Conservation (phyloP, 495 filamentous ascomycete genomes). For the Aspergillus diversus region DNA sequence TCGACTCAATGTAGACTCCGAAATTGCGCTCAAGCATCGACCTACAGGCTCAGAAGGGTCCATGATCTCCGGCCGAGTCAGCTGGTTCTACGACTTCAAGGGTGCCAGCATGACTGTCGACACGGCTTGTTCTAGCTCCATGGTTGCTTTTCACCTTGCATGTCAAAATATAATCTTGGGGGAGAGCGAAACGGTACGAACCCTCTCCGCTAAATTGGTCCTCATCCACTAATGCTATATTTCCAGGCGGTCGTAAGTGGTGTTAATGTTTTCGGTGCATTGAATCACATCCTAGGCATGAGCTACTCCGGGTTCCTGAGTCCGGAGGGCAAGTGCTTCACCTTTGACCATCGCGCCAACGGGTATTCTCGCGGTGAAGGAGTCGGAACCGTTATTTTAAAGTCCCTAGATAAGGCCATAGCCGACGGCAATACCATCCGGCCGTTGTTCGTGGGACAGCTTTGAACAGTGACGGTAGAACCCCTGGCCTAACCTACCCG, state of each 20-base stretch:
- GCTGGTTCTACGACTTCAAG: constrained; percentile 14
- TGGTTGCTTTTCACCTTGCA: not conserved
- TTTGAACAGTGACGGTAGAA: not conserved
- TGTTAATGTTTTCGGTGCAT: not conserved
- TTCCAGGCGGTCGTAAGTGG: not conserved
- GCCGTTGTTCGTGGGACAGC: not conserved
- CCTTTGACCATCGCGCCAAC: constrained; percentile 5
- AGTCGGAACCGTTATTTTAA: not conserved
- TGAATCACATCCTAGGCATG: not conserved
- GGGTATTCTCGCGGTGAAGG: constrained; percentile 6
- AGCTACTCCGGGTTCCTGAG: not conserved
- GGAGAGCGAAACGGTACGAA: not conserved
- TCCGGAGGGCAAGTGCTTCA: constrained; percentile 3
- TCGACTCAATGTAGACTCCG: constrained; percentile 11
- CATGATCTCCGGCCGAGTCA: constrained; percentile 34
- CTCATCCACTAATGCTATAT: not conserved
- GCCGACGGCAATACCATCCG: constrained; percentile 7
- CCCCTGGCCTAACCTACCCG: not conserved
- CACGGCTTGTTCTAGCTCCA: constrained; percentile 11
- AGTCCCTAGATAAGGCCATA: constrained; percentile 6
- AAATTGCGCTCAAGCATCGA: constrained; percentile 8
- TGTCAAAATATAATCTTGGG: not conserved
- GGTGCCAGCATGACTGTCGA: too few relatives aligned
- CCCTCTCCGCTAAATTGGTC: not conserved
- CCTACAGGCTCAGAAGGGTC: constrained; percentile 10